Evolutionary conservation across 129 eudicot genomes (phyloP).

Genomic region (Calendula officinalis): DNA sequence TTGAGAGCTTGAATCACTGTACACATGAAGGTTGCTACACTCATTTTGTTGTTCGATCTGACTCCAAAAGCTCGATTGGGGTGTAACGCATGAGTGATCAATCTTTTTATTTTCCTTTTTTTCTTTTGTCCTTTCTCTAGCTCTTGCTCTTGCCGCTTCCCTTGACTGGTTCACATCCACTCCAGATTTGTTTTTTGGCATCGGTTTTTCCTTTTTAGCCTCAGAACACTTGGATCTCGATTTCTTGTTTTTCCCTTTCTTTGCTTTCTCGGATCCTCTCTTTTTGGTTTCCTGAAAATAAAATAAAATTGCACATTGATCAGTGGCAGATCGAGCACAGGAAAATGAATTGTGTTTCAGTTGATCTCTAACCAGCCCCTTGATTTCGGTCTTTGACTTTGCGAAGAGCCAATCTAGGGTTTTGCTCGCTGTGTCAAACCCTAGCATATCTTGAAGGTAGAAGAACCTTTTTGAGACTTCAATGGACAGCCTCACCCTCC

Average conservation of each 20-base stretch:
- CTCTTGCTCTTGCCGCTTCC: slow-evolving; percentile 76
- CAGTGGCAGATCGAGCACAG: no score
- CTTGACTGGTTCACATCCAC: slow-evolving; percentile 36
- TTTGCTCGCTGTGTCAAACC: slow-evolving; percentile 74
- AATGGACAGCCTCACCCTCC: slow-evolving; percentile 79
- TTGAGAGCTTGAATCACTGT: slow-evolving; percentile 15
- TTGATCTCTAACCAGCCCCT: slow-evolving; percentile 41
- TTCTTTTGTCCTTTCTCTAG: slow-evolving; percentile 66
- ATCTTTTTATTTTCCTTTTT: slow-evolving; percentile 32
- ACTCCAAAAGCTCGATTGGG: slow-evolving; percentile 1
- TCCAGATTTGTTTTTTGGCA: slow-evolving; percentile 1
- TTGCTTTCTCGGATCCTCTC: slow-evolving; percentile 6
- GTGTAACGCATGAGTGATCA: no score
- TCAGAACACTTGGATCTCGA: not conserved
- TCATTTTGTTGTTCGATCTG: slow-evolving; percentile 11
- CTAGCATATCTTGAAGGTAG: slow-evolving; percentile 69
- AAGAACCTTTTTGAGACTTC: slow-evolving; percentile 66
- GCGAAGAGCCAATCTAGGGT: slow-evolving; percentile 80
- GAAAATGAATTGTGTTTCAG: no score
- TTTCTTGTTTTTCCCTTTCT: no score
- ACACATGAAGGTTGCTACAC: not conserved
- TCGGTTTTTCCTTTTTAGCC: slow-evolving; percentile 8
- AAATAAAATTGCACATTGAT: no score
- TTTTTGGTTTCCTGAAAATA: slow-evolving; percentile 20
- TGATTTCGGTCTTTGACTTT: slow-evolving; percentile 49